Percentiles rank a stretch among this genome's conserved stretches.
Conservation (phyloP, 768 basidiomycete species). For the Mycena capillaripes region DNA sequence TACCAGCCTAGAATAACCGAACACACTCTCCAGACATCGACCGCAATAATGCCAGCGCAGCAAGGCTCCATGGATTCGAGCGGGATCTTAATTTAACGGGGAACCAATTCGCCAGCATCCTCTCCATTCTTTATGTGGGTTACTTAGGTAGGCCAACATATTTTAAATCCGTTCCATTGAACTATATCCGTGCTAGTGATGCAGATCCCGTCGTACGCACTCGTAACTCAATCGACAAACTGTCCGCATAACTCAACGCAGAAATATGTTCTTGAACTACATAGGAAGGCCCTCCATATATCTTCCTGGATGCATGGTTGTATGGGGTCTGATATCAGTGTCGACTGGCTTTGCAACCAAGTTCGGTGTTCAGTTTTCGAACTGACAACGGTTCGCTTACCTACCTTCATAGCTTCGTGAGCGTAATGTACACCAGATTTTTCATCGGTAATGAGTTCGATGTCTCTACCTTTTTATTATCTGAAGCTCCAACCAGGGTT, state of each 20-base stretch:
- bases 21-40: slow-evolving; percentile 63
- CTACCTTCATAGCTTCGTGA: slow-evolving; percentile 62
- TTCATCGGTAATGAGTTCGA: slow-evolving; percentile 64
- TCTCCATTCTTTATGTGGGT: slow-evolving; percentile 76
- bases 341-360: slow-evolving; percentile 55
- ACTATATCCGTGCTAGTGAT: slow-evolving; percentile 52
- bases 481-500: slow-evolving; percentile 17
- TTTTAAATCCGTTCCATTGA: neutral
- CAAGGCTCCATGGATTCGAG: slow-evolving; percentile 76
- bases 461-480: slow-evolving; percentile 60
- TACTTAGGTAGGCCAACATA: slow-evolving; percentile 53
- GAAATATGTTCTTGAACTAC: slow-evolving; percentile 78
- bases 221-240: neutral
- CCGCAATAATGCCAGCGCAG: slow-evolving; percentile 81
- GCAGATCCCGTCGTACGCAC: slow-evolving; percentile 78
- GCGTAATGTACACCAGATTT: slow-evolving; percentile 78
- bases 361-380: slow-evolving; percentile 35
- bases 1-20: neutral
- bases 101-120: slow-evolving; percentile 71
- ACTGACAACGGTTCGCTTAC: neutral
- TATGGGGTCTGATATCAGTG: slow-evolving; percentile 57
- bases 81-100: slow-evolving; percentile 69
- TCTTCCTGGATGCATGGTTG: slow-evolving; percentile 70
- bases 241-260: slow-evolving; percentile 40
- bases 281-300: slow-evolving; percentile 76